Evolutionary conservation across 192 early-diverging fungal species (phyloP).

Genomic region (Lunasporangiospora selenospora): DNA sequence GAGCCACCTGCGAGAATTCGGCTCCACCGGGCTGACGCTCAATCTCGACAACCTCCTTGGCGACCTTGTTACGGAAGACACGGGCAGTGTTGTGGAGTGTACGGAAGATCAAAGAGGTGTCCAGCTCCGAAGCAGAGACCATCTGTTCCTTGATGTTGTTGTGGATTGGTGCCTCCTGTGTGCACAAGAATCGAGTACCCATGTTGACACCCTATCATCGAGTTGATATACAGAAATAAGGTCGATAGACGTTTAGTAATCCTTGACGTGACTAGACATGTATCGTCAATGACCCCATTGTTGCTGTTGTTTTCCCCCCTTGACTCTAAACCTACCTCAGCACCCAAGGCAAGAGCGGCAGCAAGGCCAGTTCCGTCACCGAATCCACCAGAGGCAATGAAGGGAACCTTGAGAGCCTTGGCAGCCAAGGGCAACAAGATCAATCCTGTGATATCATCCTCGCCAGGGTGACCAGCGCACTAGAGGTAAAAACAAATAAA

Average conservation of each 20-base stretch:
- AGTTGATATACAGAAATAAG: no score
- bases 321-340: no score
- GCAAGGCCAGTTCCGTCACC: constrained; percentile 81
- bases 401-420: constrained; percentile 70
- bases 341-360: constrained; percentile 61
- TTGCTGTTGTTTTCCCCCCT: no score
- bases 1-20: constrained; percentile 70
- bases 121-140: constrained; percentile 69
- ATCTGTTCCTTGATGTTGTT: constrained; percentile 78
- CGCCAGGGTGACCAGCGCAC: constrained; percentile 87
- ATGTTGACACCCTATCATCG: constrained; percentile 74
- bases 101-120: constrained; percentile 74
- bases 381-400: constrained; percentile 80
- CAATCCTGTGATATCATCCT: constrained; percentile 78
- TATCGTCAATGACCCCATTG: no score
- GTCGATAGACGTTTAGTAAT: no score
- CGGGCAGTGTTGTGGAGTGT: constrained; percentile 81
- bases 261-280: no score
- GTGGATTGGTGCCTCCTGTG: constrained; percentile 75
- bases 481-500: neutral
- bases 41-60: constrained; percentile 69
- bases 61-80: constrained; percentile 76
- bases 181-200: constrained; percentile 91
- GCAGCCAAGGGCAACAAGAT: constrained; percentile 78
- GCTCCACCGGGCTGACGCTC: constrained; percentile 69